Percentiles rank a stretch among this genome's conserved stretches.
phyloP scores from a whole-genome alignment of 106 monocot genomes.

The Vanilla planifolia region DNA sequence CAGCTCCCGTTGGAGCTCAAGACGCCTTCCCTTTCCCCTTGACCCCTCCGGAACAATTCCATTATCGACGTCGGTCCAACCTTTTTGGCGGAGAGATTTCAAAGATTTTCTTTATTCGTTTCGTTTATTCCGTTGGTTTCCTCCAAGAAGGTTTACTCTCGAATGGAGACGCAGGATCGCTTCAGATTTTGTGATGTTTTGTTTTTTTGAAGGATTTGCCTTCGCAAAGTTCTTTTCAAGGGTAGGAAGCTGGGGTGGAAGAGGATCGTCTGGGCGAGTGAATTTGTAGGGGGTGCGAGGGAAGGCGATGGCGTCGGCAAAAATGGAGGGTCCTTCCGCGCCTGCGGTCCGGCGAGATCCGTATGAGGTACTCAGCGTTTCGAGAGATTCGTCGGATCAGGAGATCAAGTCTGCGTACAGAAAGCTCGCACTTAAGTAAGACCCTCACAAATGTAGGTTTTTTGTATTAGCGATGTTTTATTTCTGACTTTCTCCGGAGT shows the following conservation, averaged over 20 bases:
- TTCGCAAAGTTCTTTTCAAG: not conserved
- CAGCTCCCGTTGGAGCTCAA: conserved; percentile 9
- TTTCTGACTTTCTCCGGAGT: too few relatives aligned
- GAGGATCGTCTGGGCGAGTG: not conserved
- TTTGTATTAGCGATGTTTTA: too few relatives aligned
- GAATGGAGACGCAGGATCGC: not conserved
- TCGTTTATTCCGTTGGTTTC: not conserved
- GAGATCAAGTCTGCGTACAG: conserved; percentile 76
- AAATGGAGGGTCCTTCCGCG: conserved; percentile 52
- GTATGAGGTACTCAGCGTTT: conserved; percentile 65
- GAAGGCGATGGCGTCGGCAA: conserved; percentile 34
- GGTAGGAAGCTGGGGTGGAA: not conserved
- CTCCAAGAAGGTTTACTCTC: not conserved
- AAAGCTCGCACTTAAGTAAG: conserved; percentile 77
- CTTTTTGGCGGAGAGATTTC: not conserved
- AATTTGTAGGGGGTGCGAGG: not conserved
- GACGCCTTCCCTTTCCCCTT: not conserved
- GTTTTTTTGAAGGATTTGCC: not conserved
- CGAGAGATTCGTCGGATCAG: conserved; percentile 68
- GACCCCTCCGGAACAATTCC: not conserved
- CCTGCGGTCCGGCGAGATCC: conserved; percentile 57
- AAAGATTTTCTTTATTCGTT: not conserved
- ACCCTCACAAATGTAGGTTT: not conserved
- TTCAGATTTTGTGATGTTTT: not conserved
- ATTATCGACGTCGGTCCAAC: too few relatives aligned